A percentile compares a stretch with the other conserved stretches of the same genome.
Conservation (phyloP, 192 early-diverging fungal species). For the Mortierella antarctica region DNA sequence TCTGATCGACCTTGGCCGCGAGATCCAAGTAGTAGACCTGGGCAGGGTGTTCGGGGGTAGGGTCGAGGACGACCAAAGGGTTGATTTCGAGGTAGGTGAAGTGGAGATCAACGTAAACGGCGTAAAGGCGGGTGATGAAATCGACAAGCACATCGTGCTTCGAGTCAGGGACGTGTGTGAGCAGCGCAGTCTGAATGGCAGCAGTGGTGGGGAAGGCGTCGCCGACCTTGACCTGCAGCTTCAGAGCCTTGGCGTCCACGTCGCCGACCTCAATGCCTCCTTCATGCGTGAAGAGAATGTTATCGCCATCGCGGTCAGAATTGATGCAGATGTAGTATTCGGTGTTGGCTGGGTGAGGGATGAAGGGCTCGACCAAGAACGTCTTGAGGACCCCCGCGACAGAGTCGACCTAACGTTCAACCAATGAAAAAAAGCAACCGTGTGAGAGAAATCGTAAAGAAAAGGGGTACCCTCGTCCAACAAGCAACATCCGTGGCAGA, state of each 20-base stretch:
- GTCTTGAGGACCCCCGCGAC: slow-evolving; percentile 91
- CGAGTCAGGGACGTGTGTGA: slow-evolving; percentile 73
- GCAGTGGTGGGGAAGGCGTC: slow-evolving; percentile 75
- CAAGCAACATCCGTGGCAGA: background rate
- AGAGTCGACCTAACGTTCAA: slow-evolving; percentile 72
- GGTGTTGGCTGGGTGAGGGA: slow-evolving; percentile 89
- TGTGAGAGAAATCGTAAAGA: no score
- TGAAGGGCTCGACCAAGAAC: slow-evolving; percentile 95
- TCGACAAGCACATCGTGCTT: slow-evolving; percentile 85
- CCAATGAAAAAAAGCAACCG: background rate
- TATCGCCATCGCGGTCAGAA: slow-evolving; percentile 93
- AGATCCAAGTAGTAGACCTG: slow-evolving; percentile 94
- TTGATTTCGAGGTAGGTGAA: slow-evolving; percentile 99
- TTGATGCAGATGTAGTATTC: slow-evolving; percentile 99
- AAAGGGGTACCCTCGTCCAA: no score
- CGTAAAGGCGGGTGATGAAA: slow-evolving; percentile 93
- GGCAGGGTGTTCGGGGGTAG: slow-evolving; percentile 61
- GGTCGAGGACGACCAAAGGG: slow-evolving; percentile 93
- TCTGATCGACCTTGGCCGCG: slow-evolving; percentile 98
- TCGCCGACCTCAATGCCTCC: slow-evolving; percentile 99
- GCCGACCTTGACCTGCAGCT: slow-evolving; percentile 86
- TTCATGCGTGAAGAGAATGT: slow-evolving; percentile 97
- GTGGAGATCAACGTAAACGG: slow-evolving; percentile 96
- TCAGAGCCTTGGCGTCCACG: slow-evolving; percentile 96
- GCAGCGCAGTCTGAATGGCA: slow-evolving; percentile 72